These are phyloP conservation scores for Tylopilus subfusipes DNA, from an alignment of 768 basidiomycete species.

Conservation along the genomic window DNA sequence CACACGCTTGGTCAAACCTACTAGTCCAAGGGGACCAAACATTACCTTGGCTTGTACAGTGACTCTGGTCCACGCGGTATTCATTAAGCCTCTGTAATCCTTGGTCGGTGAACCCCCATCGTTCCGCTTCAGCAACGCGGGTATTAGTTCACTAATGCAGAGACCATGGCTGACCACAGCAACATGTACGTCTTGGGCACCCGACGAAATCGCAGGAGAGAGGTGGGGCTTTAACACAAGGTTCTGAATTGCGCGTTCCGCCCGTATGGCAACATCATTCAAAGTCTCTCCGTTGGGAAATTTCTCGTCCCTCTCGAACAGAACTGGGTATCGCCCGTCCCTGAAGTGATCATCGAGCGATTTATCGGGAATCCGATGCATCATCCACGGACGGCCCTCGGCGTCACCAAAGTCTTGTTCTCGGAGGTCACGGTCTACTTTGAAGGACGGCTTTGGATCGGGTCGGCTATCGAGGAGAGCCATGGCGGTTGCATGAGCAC, in stretches of 20 bases:
- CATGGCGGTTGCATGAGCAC: constrained; percentile 60
- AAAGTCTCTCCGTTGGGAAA: constrained; percentile 74
- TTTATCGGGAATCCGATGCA: constrained; percentile 25
- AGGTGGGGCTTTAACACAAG: constrained; percentile 54
- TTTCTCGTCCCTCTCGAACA: constrained; percentile 42
- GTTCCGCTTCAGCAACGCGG: constrained; percentile 45
- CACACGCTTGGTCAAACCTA: constrained; percentile 3
- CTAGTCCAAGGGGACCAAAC: background rate
- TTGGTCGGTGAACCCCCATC: constrained; percentile 25
- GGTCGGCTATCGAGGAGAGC: constrained; percentile 49
- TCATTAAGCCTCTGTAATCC: constrained; percentile 51
- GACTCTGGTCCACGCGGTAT: constrained; percentile 68
- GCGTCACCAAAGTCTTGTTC: constrained; percentile 71
- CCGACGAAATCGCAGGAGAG: constrained; percentile 38
- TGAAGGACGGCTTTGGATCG: constrained; percentile 44
- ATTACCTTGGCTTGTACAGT: constrained; percentile 47
- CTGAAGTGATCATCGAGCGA: constrained; percentile 47
- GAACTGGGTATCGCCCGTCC: constrained; percentile 49
- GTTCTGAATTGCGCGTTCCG: constrained; percentile 47
- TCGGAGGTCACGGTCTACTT: constrained; percentile 48
- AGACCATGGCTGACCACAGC: constrained; percentile 76
- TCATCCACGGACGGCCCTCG: constrained; percentile 56
- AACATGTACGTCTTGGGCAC: constrained; percentile 44
- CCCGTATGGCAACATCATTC: constrained; percentile 58
- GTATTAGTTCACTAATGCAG: constrained; percentile 59